phyloP scores from a whole-genome alignment of 2,329 filamentous ascomycete species.

The Biscogniauxia sp. region DNA sequence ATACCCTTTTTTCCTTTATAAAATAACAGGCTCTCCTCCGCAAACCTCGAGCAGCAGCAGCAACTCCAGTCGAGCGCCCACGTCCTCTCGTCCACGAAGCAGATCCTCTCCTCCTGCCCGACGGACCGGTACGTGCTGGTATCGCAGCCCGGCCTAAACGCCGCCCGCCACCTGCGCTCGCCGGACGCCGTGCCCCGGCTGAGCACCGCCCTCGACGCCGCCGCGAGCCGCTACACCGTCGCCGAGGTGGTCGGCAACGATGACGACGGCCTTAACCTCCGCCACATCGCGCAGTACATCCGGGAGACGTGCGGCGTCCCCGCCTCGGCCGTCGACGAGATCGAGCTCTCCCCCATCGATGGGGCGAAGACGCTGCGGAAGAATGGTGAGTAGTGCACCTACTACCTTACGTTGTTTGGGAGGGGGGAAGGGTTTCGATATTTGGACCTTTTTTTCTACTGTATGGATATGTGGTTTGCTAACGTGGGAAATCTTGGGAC shows the following conservation, averaged over 20 bases:
- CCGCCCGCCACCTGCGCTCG: conserved; percentile 63
- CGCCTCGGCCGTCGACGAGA: conserved; percentile 38
- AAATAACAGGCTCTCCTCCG: conserved; percentile 29
- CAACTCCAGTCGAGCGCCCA: conserved; percentile 50
- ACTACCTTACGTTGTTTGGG: neutral
- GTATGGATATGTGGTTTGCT: conserved; percentile 11
- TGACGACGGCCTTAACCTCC: conserved; percentile 34
- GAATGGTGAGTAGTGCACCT: conserved; percentile 42
- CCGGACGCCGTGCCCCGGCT: conserved; percentile 48
- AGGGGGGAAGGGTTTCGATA: no score
- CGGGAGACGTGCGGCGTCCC: conserved; percentile 44
- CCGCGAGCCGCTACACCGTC: conserved; percentile 45
- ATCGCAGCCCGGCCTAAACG: conserved; percentile 71
- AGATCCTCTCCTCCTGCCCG: conserved; percentile 65
- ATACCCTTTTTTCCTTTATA: conserved; percentile 4
- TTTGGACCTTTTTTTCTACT: no score
- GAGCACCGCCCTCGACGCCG: conserved; percentile 38
- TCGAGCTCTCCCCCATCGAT: conserved; percentile 37
- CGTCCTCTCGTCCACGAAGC: conserved; percentile 42
- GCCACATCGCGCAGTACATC: conserved; percentile 45
- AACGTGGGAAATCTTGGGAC: no score
- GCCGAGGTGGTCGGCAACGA: conserved; percentile 56
- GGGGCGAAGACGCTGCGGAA: conserved; percentile 47
- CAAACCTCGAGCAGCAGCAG: conserved; percentile 25
- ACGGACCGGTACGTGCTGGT: conserved; percentile 76